Evolutionary conservation across 345 rosid genomes (phyloP), one percentile per base, ranked within the genome.

Genomic region (Bretschneidera sinensis): DNA sequence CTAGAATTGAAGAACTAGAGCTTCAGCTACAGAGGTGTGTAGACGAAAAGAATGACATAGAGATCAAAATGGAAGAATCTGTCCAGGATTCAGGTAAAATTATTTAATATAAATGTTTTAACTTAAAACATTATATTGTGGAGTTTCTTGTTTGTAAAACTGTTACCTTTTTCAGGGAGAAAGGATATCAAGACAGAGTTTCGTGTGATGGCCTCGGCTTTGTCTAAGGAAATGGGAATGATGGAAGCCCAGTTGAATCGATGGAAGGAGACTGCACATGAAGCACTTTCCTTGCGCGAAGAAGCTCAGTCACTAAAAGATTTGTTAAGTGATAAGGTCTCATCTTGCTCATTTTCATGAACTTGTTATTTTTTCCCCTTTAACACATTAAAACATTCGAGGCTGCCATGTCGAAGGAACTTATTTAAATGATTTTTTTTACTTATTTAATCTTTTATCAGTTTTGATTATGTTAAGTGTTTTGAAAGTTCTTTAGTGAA

Each of bases 191-290:
- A 85, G 75, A 76, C 72, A 17, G 97, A 94, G 78, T 81, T 94
- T 70, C 78, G 69, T 75, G 83, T 87, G 20, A 89, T 94, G 96
- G 94, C 96, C 51, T 79, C 92, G n/a, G 90, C 97, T 50, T 77
- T 90, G 74, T 90, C 95, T 5, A 94, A 84, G 71, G 99, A 90
- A 79, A 80, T 94, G 92, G 84, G 79, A 60, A 85, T 86, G 89
- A 94, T 94, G 97, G 95, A 90, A 79, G 68, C 78, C 43, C 99
- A 90, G 75, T 65, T 94, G 81, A 90, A 83, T 28, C 83, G 87
- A 52, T 90, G 99, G 97, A 90, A 87, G 83, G 83, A 79, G 67
- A 81, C 80, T 55, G 95, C 99, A 20, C 76, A 83, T 51, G 96
- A 94, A 76, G 87, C 90, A 33, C 67, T 75, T 62, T 77, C 87